Conservation (phyloP, 2,329 filamentous ascomycete genomes). For the Rhexocercosporidium sp. region DNA sequence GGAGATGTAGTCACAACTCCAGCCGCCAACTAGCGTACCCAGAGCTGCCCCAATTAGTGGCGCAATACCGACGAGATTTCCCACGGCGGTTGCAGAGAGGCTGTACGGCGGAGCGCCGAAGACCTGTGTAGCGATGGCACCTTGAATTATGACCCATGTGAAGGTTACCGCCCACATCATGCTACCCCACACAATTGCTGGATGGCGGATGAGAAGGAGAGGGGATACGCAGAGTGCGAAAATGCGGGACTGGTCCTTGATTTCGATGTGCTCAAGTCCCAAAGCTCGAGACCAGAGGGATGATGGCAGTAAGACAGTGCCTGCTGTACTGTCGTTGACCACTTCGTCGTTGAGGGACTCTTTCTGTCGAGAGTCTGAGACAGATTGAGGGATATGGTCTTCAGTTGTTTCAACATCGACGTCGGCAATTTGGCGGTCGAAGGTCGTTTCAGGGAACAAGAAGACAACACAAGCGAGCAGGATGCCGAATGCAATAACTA, state of each 20-base stretch:
- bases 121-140: conserved; percentile 7
- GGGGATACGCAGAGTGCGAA: conserved; percentile 6
- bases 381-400: too few species aligned
- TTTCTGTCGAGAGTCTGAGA: not conserved
- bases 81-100: conserved; percentile 13
- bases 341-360: not conserved
- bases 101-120: conserved; percentile 21
- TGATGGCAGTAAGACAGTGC: not conserved
- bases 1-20: conserved; percentile 11
- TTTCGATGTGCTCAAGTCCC: conserved; percentile 7
- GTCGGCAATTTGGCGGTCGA: conserved; percentile 16
- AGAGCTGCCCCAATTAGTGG: conserved; percentile 20
- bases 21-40: conserved; percentile 12
- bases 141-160: conserved; percentile 18
- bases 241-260: conserved; percentile 10
- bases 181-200: conserved; percentile 17
- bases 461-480: conserved; percentile 37
- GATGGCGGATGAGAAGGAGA: conserved; percentile 4
- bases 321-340: not conserved
- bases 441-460: conserved; percentile 24
- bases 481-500: conserved; percentile 42
- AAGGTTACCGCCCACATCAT: conserved; percentile 24
- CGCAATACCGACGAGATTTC: conserved; percentile 21
- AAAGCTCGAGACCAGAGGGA: not conserved
- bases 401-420: not conserved